Evolutionary conservation across 2,329 filamentous ascomycete genomes (phyloP).

Genomic region (Hypoxylon sp.): DNA sequence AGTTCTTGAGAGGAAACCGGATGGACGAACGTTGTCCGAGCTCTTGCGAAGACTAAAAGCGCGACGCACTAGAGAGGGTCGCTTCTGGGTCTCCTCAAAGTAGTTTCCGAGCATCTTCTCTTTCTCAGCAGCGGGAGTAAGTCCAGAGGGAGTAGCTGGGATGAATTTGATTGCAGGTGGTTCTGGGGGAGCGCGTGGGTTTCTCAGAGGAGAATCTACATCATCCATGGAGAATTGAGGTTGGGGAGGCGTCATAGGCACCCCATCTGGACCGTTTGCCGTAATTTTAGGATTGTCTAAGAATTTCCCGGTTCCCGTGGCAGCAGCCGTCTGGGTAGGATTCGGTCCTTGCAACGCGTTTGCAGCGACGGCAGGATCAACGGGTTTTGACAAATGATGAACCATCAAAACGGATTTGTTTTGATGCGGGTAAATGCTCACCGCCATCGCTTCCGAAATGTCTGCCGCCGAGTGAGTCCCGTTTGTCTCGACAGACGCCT

Average conservation of each 20-base stretch:
- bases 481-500: conserved; percentile 68
- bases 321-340: conserved; percentile 31
- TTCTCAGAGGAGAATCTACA: conserved; percentile 68
- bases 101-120: conserved; percentile 63
- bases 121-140: conserved; percentile 64
- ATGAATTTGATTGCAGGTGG: conserved; percentile 66
- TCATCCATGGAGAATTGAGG: conserved; percentile 59
- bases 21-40: conserved; percentile 55
- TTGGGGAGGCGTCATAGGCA: conserved; percentile 62
- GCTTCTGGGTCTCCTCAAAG: conserved; percentile 57
- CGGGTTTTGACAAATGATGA: conserved; percentile 61
- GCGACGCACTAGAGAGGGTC: conserved; percentile 62
- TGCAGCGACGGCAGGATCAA: conserved; percentile 50
- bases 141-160: conserved; percentile 68
- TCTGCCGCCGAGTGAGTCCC: conserved; percentile 65
- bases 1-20: conserved; percentile 58
- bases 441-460: conserved; percentile 68
- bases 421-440: conserved; percentile 70
- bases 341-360: conserved; percentile 46
- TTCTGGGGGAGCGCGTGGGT: conserved; percentile 66
- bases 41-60: conserved; percentile 61
- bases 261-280: conserved; percentile 51
- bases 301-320: conserved; percentile 24
- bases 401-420: conserved; percentile 71
- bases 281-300: conserved; percentile 50